Base-by-base conservation (phyloP, 768 basidiomycete species). In the Pleurotus giganteus region DNA sequence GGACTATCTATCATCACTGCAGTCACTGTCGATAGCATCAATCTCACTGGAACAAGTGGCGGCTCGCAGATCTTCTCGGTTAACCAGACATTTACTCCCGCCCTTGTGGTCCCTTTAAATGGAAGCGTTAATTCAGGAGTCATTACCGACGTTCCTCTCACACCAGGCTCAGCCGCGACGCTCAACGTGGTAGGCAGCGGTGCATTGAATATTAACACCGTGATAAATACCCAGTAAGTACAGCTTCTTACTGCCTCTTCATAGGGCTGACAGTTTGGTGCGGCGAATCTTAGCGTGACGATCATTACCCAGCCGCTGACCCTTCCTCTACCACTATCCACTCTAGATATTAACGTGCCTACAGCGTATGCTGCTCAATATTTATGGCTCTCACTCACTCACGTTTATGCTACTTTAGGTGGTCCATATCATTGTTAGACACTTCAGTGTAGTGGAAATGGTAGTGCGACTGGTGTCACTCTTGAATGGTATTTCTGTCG, bases 41-140 rank as follows among this genome's bases (percentile, higher is more conserved):
- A 11, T 37, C 23, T 51, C 17, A 17, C 49, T n/a, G 49, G 32
- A 4, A 37, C 15, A 2, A 51, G 49, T 26, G 49, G 49, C n/a
- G 37, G 32, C 12, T 36, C 49, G 11, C 4, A 5, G 26, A 51
- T 51, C 4, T 51, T 51, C 2, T 9, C 31, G 4, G n/a, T 23
- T 0, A 19, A 51, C 6, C n/a, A 51, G 26, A 36, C 34, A 1
- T 51, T 51, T 28, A 34, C 36, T 37, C 49, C 49, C 8, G 8
- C 49, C 4, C 7, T 34, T 24, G 31, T 12, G n/a, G 49, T 51
- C 7, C 49, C 49, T 4, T 9, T 21, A 9, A 37, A 36, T 24
- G 49, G 49, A 15, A 51, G 34, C 15, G n/a, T 37, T 34, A 51
- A 36, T n/a, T 51, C 49, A 4, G 49, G 49, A 4, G 19, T 24